Evolutionary conservation across 495 filamentous ascomycete species (phyloP).

Genomic region (Daldinia vernicosa): DNA sequence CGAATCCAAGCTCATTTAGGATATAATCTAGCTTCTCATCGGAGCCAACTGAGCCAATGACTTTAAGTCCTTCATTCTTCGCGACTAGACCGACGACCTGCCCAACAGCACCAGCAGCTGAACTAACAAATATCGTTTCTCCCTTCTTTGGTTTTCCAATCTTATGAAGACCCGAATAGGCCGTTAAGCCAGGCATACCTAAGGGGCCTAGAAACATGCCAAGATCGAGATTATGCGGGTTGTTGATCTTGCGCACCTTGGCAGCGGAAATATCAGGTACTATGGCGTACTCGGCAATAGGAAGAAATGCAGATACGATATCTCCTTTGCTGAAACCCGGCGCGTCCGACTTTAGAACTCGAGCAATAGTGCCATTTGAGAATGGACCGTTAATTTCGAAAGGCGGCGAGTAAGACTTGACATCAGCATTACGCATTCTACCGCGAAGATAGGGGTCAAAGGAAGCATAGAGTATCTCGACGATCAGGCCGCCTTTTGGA

Average conservation of each 20-base stretch:
- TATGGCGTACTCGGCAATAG: slow-evolving; percentile 69
- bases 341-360: slow-evolving; percentile 72
- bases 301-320: slow-evolving; percentile 65
- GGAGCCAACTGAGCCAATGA: slow-evolving; percentile 74
- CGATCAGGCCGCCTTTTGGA: slow-evolving; percentile 73
- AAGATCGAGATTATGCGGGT: slow-evolving; percentile 69
- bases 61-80: slow-evolving; percentile 85
- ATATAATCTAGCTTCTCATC: slow-evolving; percentile 76
- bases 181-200: slow-evolving; percentile 89
- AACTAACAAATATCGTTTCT: slow-evolving; percentile 86
- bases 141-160: slow-evolving; percentile 88
- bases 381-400: slow-evolving; percentile 67
- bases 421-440: slow-evolving; percentile 59
- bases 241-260: slow-evolving; percentile 60
- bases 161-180: slow-evolving; percentile 80
- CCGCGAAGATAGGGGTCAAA: slow-evolving; percentile 92
- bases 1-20: slow-evolving; percentile 71
- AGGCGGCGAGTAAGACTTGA: slow-evolving; percentile 70
- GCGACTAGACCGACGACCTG: slow-evolving; percentile 85
- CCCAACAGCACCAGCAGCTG: slow-evolving; percentile 85
- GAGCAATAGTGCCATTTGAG: slow-evolving; percentile 63
- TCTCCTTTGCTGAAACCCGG: slow-evolving; percentile 71
- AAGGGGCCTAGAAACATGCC: slow-evolving; percentile 75
- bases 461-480: slow-evolving; percentile 79
- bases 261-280: slow-evolving; percentile 47